phyloP scores from a whole-genome alignment of 306 rosid genomes.

The Pachyrhizus erosus region DNA sequence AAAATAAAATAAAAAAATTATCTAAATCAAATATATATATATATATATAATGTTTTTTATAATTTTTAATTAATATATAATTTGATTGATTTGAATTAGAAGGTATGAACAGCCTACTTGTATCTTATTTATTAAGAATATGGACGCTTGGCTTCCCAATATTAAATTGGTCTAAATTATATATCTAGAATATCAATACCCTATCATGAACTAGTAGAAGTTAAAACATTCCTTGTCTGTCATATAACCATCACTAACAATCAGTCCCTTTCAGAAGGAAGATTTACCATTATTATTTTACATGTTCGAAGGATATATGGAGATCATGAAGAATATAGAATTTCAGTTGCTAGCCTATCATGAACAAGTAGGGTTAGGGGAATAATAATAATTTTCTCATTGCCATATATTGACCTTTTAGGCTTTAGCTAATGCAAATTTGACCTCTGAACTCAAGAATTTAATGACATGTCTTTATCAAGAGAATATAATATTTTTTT shows the following conservation, averaged over 20 bases:
- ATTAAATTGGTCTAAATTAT: not conserved
- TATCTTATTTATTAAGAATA: not conserved
- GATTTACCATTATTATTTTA: slow-evolving; percentile 26
- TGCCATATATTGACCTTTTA: not conserved
- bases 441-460: slow-evolving; percentile 12
- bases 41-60: not conserved
- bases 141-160: not conserved
- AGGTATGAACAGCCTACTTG: not conserved
- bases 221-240: slow-evolving; percentile 5
- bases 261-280: not conserved
- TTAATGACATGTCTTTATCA: slow-evolving; percentile 27
- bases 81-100: not conserved
- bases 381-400: not conserved
- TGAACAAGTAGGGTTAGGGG: slow-evolving; percentile 13
- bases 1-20: not conserved
- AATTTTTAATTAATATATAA: not conserved
- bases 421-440: slow-evolving; percentile 22
- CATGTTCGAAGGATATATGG: slow-evolving; percentile 27
- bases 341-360: slow-evolving; percentile 27
- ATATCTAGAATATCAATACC: not conserved
- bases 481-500: not conserved
- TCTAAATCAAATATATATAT: not conserved
- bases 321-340: slow-evolving; percentile 8
- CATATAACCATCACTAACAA: slow-evolving; percentile 3
- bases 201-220: not conserved